Base-by-base conservation (phyloP, 495 filamentous ascomycete species). In the Aspergillus homomorphus region DNA sequence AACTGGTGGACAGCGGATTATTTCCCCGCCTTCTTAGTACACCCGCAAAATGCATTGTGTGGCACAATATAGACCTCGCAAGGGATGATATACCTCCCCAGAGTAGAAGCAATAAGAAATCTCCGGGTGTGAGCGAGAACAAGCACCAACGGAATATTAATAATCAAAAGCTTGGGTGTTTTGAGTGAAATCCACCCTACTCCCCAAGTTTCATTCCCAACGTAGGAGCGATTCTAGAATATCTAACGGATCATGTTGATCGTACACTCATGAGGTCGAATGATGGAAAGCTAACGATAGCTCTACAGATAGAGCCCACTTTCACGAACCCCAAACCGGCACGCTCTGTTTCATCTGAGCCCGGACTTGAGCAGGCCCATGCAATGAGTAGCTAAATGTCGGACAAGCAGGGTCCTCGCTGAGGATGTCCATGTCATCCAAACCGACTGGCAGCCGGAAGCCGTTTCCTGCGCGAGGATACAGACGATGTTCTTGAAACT, bases 401-500 rank as follows among this genome's bases (percentile, higher is more conserved):
- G 64, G 60, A 51, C 71, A 75, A 19, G 66, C 57, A 19, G 69
- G 61, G 49, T 76, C 76, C 60, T 82, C 80, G 6, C 66, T 62
- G 26, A 82, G 49, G 16, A 82, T 72, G 43, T 73, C 69, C 24
- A 78, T 59, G 59, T 80, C 78, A 2, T 69, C 68, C 0, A 61
- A 59, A 45, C 71, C 63, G 7, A 59, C 52, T 7, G 77, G 63
- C 1, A 77, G 65, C 6, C 59, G 53, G 23, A 81, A 70, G 7
- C 79, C 80, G 59, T 81, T 81, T 3, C 87, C 89, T 15, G 84
- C 73, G 62, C 83, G 82, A 1, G 89, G 87, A 74, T 90, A 90
- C 9, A 85, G 72, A 20, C 84, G 77, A 44, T 82, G 82, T 41
- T 82, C 79, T 20, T 73, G 68, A 30, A 74, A 59, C 50, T 75